Base-by-base conservation (phyloP, 176 grass and related monocot species). In the Ananas comosus region DNA sequence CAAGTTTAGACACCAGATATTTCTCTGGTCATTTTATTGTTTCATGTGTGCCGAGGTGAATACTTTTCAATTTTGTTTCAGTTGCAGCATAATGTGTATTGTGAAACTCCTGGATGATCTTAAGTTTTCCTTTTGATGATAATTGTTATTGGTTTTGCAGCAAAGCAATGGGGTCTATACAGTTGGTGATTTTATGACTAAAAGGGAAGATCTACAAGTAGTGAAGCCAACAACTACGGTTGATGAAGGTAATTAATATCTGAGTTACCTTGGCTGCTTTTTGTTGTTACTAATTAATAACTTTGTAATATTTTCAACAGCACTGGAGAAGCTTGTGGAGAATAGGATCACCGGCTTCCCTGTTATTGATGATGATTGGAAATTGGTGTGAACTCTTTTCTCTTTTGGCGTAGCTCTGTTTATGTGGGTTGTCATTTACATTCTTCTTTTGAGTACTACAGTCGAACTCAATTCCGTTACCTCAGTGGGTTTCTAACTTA, bases 121-220 rank as follows among this genome's bases (percentile, higher is more conserved):
- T 57, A 5, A 59, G 16, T 8, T 59, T 59, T 59, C 19, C 54
- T 59, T 59, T 10, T 5, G 54, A 59, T 59, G 16, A 14, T 59
- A 59, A 6, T 59, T 7, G 16, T 70, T 74, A 63, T 65, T 66
- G 48, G 51, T 75, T 69, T 50, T 86, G 64, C 79, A 89, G 92
- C 71, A 86, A 48, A 86, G 72, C 77, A 76, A 81, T 66, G 88
- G 76, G 70, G 72, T 85, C 12, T 89, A 87, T 76, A 96, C 83
- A 3, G 92, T 92, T 71, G 83, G 92, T 25, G 83, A 96, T 66
- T 91, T 96, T 73, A 96, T 96, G 92, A 96, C 92, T 0, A 69
- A 76, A 54, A 87, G 51, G 81, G 81, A 87, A 52, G 69, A 81
- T 51, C 87, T 96, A 51, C 65, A 72, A 17, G 75, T 84, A 49